phyloP scores from a whole-genome alignment of 371 early-diverging fungal genomes.

The Apophysomyces ossiformis region DNA sequence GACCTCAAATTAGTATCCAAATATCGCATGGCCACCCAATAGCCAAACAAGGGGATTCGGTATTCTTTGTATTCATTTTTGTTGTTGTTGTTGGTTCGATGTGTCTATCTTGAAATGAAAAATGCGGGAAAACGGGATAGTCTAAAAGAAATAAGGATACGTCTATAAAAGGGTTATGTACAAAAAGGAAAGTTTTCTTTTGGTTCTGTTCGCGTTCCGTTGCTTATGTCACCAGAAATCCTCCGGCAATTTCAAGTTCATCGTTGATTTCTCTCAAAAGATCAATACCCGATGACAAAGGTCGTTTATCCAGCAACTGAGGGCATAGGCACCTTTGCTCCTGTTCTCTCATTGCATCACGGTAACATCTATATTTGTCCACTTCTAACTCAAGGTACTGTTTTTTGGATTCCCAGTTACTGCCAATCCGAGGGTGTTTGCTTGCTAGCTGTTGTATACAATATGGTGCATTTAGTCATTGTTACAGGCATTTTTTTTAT shows the following conservation, averaged over 20 bases:
- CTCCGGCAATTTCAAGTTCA: background rate
- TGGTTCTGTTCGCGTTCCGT: background rate
- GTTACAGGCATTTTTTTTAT: no score
- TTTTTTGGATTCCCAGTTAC: slow-evolving; percentile 19
- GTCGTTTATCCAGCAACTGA: background rate
- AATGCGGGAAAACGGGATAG: no score
- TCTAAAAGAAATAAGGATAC: no score
- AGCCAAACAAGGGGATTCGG: no score
- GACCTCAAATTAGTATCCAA: background rate
- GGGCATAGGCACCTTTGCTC: background rate
- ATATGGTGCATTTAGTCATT: background rate
- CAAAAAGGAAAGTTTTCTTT: background rate
- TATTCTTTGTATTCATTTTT: no score
- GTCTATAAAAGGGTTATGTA: background rate
- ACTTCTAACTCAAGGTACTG: slow-evolving; percentile 10
- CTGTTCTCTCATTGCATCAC: background rate
- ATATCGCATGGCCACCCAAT: background rate
- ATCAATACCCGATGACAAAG: slow-evolving; percentile 12
- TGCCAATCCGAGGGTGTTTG: slow-evolving; percentile 1
- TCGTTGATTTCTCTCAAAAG: slow-evolving; percentile 3
- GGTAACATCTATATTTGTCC: slow-evolving; percentile 11
- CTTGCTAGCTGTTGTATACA: background rate
- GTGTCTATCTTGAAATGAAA: no score
- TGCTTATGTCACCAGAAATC: slow-evolving; percentile 5
- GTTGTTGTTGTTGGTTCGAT: no score